A percentile compares a stretch with the other conserved stretches of the same genome.
Evolutionary conservation across 805 yeast genomes (phyloP).

Genomic region (Allodekkera sacchari): DNA sequence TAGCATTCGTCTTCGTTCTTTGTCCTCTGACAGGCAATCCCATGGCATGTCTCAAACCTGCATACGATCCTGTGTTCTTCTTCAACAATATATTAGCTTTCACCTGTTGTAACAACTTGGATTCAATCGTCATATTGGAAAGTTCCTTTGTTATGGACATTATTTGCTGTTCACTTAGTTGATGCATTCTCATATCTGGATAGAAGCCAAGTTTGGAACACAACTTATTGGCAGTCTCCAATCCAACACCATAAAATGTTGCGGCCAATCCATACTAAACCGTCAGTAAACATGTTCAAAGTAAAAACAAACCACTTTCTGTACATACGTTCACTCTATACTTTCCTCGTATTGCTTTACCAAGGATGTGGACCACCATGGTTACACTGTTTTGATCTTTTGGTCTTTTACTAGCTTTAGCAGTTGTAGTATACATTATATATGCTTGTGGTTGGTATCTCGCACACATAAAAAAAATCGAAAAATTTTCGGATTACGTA

Average conservation of each 20-base stretch:
- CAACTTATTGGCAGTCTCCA: conserved; percentile 56
- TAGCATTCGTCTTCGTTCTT: conserved; percentile 83
- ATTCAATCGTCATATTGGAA: conserved; percentile 75
- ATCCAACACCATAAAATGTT: conserved; percentile 84
- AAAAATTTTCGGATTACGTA: no score
- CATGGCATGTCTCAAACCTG: conserved; percentile 82
- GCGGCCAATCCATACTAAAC: conserved; percentile 54
- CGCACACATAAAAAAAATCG: no score
- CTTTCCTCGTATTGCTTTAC: conserved; percentile 41
- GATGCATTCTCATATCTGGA: conserved; percentile 92
- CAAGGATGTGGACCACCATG: conserved; percentile 47
- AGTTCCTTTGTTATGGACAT: conserved; percentile 83
- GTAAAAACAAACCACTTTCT: background rate
- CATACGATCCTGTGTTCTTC: conserved; percentile 74
- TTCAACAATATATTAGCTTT: conserved; percentile 73
- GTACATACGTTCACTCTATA: conserved; percentile 24
- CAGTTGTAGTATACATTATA: no score
- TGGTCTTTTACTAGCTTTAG: no score
- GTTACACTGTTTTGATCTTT: conserved; percentile 3
- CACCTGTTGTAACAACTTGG: conserved; percentile 63
- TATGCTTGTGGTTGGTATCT: no score
- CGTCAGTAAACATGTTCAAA: conserved; percentile 3
- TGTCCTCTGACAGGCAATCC: conserved; percentile 86
- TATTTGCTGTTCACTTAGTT: conserved; percentile 79
- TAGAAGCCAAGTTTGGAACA: conserved; percentile 87